Base-by-base conservation (phyloP, 2,329 filamentous ascomycete species). In the Dryadomyces quercus-mongolicae region DNA sequence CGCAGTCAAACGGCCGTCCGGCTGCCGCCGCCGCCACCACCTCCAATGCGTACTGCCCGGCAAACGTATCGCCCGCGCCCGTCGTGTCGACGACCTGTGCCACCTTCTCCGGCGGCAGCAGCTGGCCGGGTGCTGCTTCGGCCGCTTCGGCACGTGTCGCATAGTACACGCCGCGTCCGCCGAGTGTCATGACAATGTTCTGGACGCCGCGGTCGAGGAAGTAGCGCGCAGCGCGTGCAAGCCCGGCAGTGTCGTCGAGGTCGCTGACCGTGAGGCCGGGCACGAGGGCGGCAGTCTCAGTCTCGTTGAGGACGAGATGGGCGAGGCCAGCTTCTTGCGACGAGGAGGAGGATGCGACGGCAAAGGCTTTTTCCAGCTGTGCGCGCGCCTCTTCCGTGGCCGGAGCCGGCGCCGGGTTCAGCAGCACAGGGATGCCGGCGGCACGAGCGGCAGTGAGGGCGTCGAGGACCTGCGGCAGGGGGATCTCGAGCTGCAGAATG, bases 31-130 rank as follows among this genome's bases (percentile, higher is more conserved):
- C 65, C 9, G 53, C 74, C 43, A 88, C 87, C 34, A 85, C 77
- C 55, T 82, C 80, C 25, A 93, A 80, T 2, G 88, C 86, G 66
- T 95, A 95, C 21, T 82, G 86, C 2, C 93, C 92, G 5, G 94
- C 88, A 70, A 96, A 96, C 0, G 92, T 96, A 67, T 97, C 92
- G 0, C 92, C 92, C 5, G 93, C 93, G 1, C 86, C 92, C 8
- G 92, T 97, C 1, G 92, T 97, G 67, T 97, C 92, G 5, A 96
- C 81, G 1, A 97, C 92, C 20, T 67, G 70, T 4, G 88, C 85
- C 8, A 60, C 58, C 67, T 86, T 85, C 58, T 80, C 75, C 0
- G 87, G 88, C 2, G 71, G 67, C 5, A 90, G 68, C 59, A 82
- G 63, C 1, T 72, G 75, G 52, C 71, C 72, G 46, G 61, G 62